Evolutionary conservation across 345 rosid genomes (phyloP).

Genomic region (Lumnitzera racemosa): DNA sequence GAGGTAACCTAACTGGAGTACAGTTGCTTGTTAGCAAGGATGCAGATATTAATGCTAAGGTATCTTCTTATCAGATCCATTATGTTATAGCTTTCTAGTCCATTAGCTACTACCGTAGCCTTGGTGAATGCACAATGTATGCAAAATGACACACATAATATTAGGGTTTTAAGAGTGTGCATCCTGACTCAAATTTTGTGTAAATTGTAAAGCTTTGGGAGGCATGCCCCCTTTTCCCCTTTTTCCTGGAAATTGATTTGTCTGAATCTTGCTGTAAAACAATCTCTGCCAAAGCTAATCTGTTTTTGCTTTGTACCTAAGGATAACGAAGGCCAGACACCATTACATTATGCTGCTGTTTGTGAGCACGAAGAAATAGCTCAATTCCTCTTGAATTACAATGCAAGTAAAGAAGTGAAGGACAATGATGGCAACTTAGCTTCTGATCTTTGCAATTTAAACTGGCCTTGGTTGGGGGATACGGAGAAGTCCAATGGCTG

Average conservation of each 20-base stretch:
- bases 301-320: conserved; percentile 18
- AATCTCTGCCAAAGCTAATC: neutral
- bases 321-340: conserved; percentile 95
- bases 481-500: neutral
- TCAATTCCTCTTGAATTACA: conserved; percentile 65
- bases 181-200: too few relatives aligned
- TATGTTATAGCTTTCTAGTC: too few relatives aligned
- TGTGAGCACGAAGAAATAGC: conserved; percentile 85
- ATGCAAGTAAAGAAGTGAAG: conserved; percentile 50
- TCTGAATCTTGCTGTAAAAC: too few relatives aligned
- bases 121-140: too few relatives aligned
- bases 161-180: too few relatives aligned
- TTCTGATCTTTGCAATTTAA: conserved; percentile 46
- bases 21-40: conserved; percentile 54
- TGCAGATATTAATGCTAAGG: conserved; percentile 82
- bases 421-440: conserved; percentile 69
- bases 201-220: too few relatives aligned
- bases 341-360: conserved; percentile 85
- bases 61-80: conserved; percentile 6
- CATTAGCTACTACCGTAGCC: too few relatives aligned
- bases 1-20: conserved; percentile 53
- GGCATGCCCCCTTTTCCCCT: too few relatives aligned
- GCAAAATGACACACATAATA: too few relatives aligned
- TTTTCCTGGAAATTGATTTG: too few relatives aligned
- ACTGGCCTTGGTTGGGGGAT: conserved; percentile 63